Base-by-base conservation (phyloP, 306 rosid genomes). In the Argentina anserina region DNA sequence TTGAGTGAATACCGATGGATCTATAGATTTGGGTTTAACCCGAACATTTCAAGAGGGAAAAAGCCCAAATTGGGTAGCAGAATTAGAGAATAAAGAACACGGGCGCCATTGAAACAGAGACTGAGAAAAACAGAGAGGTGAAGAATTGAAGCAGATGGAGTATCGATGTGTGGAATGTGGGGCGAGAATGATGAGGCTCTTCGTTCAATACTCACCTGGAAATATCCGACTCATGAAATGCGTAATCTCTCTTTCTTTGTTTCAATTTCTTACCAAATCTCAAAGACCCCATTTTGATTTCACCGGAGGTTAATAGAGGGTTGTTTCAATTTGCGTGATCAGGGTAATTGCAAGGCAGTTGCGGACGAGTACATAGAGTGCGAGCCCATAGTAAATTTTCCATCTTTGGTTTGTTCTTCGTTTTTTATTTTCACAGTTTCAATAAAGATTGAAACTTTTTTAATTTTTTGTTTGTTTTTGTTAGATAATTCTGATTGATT, bases 211-310 rank as follows among this genome's bases (percentile, higher is more conserved):
- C 81, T 91, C 97, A 34, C 92, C 95, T 1, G 97, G 96, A 17
- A 94, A 94, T 78, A 91, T 91, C 65, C 96, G 91, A 20, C 86
- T 94, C 71, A 86, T 91, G 90, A 94, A 94, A 91, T 94, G 98
- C 47, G 97, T 94, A 85, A 66, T 75, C 56, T 53, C 23, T 66
- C 23, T 53, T 21, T 42, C 43, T 33, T 36, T 50, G 64, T 42
- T 9, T n/a, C 21, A 21, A 60, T 50, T 33, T 33, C n/a, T 29
- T 5, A n/a, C 34, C 56, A 3, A 26, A 71, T 21, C 39, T 5
- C 11, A 3, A 39, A 8, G 33, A 2, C 26, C 7, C 28, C 11
- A 6, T 43, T 5, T 31, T 70, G 5, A 11, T 3, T 71, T 67
- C 1, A 29, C 39, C n/a, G 61, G 65, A 82, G 28, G 26, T 40